Evolutionary conservation across 2,329 filamentous ascomycete genomes (phyloP).

Genomic region (Penicillium corylophilum): DNA sequence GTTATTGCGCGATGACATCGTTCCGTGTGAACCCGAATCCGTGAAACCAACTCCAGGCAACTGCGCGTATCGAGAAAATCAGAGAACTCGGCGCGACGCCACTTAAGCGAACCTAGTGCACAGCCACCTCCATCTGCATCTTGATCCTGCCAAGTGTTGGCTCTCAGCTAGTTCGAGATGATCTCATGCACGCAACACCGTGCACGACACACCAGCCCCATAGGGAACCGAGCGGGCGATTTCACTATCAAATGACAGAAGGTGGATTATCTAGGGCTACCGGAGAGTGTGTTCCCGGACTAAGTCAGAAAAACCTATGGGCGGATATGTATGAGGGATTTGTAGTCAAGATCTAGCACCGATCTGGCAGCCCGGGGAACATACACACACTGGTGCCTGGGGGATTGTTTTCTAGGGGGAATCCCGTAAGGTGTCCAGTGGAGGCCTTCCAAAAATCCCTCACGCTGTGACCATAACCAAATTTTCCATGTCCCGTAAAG

Average conservation of each 20-base stretch:
- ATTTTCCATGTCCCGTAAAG: background rate
- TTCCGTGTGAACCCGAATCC: background rate
- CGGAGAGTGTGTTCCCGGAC: background rate
- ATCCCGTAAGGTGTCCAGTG: slow-evolving; percentile 1
- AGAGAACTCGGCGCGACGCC: slow-evolving; percentile 12
- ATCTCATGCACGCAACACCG: background rate
- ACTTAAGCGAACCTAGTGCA: slow-evolving; percentile 14
- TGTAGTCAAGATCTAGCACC: slow-evolving; percentile 20
- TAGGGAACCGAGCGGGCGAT: slow-evolving; percentile 12
- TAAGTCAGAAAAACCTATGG: background rate
- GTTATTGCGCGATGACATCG: background rate
- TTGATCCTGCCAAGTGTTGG: slow-evolving; percentile 5
- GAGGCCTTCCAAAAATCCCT: slow-evolving; percentile 6
- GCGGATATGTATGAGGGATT: slow-evolving; percentile 23
- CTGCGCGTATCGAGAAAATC: slow-evolving; percentile 5
- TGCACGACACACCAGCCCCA: slow-evolving; percentile 8
- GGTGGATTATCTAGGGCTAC: background rate
- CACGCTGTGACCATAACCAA: background rate
- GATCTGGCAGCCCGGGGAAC: slow-evolving; percentile 19
- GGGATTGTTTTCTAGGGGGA: background rate
- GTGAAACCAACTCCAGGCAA: background rate
- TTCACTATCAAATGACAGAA: background rate
- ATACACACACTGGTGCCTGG: background rate
- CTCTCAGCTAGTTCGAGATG: background rate
- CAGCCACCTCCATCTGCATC: slow-evolving; percentile 23